These are phyloP conservation scores for Amanita jacksonii DNA, from an alignment of 768 basidiomycete genomes.

Conservation along the genomic window DNA sequence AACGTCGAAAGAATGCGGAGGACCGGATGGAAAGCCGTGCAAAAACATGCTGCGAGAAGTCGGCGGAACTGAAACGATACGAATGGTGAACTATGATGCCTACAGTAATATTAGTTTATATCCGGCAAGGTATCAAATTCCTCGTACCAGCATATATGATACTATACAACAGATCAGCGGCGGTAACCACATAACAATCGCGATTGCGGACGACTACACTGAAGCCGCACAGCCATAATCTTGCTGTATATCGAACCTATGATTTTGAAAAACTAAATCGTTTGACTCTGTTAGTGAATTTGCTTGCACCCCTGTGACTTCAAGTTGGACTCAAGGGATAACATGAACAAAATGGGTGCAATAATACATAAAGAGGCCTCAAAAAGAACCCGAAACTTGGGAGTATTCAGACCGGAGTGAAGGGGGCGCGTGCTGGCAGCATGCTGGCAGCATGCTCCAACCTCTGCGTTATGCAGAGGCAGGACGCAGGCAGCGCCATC, in stretches of 20 bases:
- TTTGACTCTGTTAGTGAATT: constrained; percentile 17
- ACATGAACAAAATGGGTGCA: constrained; percentile 47
- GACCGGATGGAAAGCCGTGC: constrained; percentile 32
- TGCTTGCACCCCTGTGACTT: too few species aligned
- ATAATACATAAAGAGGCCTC: constrained; percentile 42
- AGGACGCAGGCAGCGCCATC: constrained; percentile 50
- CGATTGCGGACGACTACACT: constrained; percentile 33
- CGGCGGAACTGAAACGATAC: constrained; percentile 15
- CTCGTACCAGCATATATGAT: constrained; percentile 32
- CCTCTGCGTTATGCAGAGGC: constrained; percentile 44
- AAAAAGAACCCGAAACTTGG: constrained; percentile 31
- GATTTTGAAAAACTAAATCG: constrained; percentile 48
- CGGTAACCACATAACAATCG: constrained; percentile 36
- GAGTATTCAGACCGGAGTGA: constrained; percentile 21
- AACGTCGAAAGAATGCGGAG: constrained; percentile 46
- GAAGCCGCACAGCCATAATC: constrained; percentile 47
- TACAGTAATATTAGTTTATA: constrained; percentile 8
- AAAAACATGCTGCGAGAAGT: constrained; percentile 27
- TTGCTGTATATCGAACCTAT: constrained; percentile 52
- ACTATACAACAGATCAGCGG: constrained; percentile 32
- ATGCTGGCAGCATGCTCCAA: constrained; percentile 46
- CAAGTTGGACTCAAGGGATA: constrained; percentile 41
- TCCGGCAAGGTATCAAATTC: constrained; percentile 20
- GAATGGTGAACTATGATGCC: constrained; percentile 27
- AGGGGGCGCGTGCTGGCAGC: too few species aligned